Base-by-base conservation (phyloP, 2,329 filamentous ascomycete species). In the Chaetomium globosum region DNA sequence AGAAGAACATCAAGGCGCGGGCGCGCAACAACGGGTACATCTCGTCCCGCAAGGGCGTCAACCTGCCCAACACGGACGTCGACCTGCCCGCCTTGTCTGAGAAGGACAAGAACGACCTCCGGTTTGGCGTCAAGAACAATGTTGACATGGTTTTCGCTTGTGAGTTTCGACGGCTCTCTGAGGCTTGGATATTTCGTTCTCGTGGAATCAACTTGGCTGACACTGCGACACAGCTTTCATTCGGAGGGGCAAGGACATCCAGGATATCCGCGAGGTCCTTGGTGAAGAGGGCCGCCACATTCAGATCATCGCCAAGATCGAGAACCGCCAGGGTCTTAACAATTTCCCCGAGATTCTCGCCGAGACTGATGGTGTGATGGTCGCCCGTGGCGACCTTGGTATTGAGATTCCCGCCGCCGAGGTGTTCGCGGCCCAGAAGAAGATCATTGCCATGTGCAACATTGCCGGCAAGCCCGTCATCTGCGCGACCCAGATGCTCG, bases 401-500 rank as follows among this genome's bases (percentile, higher is more conserved):
- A 99, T 99, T 74, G 95, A 99, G 83, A 99, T 99, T 74, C 94
- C 95, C 58, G 94, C 95, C 68, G 92, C 94, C 70, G 95, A 99
- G 85, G 95, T 99, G 72, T 99, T 99, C 81, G 92, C 96, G 73
- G 95, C 95, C 64, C 95, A 99, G 86, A 99, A 99, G 90, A 99
- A 99, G 92, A 93, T 99, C 87, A 99, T 99, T 80, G 93, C 95
- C 81, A 98, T 98, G 89, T 99, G 95, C 88, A 99, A 99, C 85
- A 89, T 97, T 77, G 93, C 93, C 73, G 95, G 95, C 81, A 99
- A 99, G 87, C 95, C 95, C 72, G 93, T 94, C 79, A 97, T 99
- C 79, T 98, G 94, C 81, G 95, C 95, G 67, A 99, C 95, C 49
- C 95, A 99, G 85, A 99, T 99, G 95, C 87, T 99, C 73, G 95